These are phyloP conservation scores for Malus hybrid DNA, from an alignment of 331 rosid species.

Conservation along the genomic window DNA sequence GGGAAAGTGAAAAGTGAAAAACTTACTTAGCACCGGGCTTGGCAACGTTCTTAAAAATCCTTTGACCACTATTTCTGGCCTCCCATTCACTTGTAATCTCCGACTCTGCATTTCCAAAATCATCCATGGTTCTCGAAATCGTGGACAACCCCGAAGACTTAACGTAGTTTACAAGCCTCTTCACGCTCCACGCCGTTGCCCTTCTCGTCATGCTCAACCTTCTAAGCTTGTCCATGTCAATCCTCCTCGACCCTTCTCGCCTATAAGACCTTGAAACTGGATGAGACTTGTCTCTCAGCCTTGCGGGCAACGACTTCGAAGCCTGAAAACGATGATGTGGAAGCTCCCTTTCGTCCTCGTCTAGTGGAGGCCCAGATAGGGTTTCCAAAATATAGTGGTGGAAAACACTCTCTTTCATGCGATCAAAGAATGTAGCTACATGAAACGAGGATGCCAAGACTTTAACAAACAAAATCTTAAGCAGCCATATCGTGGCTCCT, in stretches of 20 bases:
- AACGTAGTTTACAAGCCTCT: conserved; percentile 28
- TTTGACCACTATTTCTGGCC: conserved; percentile 32
- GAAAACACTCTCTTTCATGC: conserved; percentile 51
- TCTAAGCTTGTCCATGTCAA: conserved; percentile 39
- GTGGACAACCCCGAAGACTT: conserved; percentile 37
- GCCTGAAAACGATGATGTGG: neutral
- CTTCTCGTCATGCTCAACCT: conserved; percentile 26
- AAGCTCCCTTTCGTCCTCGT: conserved; percentile 30
- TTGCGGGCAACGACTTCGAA: conserved; percentile 35
- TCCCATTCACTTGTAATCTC: conserved; percentile 49
- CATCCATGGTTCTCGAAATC: conserved; percentile 34
- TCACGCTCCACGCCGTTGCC: conserved; percentile 38
- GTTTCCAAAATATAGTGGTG: conserved; percentile 38
- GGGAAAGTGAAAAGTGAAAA: neutral
- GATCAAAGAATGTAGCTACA: conserved; percentile 43
- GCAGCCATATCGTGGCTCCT: conserved; percentile 45
- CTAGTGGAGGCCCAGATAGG: conserved; percentile 39
- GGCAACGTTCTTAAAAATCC: conserved; percentile 40
- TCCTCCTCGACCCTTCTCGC: conserved; percentile 16
- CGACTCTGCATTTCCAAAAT: conserved; percentile 37
- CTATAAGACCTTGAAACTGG: conserved; percentile 2
- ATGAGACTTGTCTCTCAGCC: conserved; percentile 5
- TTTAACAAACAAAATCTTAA: conserved; percentile 37
- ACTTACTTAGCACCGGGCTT: conserved; percentile 43
- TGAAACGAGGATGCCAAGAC: conserved; percentile 49